A percentile compares a stretch with the other conserved stretches of the same genome.
These are phyloP conservation scores for Mycosphaerella sp. DNA, from an alignment of 2,329 filamentous ascomycete genomes.

Conservation along the genomic window DNA sequence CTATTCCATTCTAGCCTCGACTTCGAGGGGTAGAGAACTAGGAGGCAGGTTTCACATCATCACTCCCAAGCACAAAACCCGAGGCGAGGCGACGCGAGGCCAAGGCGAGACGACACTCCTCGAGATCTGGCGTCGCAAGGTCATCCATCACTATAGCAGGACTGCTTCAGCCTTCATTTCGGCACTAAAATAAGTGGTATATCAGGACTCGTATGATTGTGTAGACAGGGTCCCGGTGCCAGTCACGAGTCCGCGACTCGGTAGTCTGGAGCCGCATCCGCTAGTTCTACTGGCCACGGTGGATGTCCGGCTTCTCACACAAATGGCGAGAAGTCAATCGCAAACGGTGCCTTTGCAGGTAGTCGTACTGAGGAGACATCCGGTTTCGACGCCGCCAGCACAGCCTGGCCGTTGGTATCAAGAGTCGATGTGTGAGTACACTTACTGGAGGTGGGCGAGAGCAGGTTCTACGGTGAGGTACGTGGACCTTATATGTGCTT, in stretches of 20 bases:
- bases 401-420: background rate
- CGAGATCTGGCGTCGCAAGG: no score
- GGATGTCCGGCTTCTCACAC: background rate
- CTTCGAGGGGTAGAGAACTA: background rate
- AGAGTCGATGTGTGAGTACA: background rate
- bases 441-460: no score
- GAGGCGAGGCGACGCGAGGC: no score
- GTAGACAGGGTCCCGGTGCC: background rate
- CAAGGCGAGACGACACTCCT: no score
- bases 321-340: background rate
- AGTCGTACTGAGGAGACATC: background rate
- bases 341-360: background rate
- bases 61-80: background rate
- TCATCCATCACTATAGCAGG: background rate
- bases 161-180: background rate
- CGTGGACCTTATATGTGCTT: no score
- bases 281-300: background rate
- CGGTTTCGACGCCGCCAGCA: background rate
- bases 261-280: background rate
- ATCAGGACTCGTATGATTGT: background rate
- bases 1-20: no score
- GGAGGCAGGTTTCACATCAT: background rate
- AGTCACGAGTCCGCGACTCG: background rate
- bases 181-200: background rate
- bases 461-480: no score